phyloP scores from a whole-genome alignment of 163 green algal genomes.

The Scenedesmus sp. region DNA sequence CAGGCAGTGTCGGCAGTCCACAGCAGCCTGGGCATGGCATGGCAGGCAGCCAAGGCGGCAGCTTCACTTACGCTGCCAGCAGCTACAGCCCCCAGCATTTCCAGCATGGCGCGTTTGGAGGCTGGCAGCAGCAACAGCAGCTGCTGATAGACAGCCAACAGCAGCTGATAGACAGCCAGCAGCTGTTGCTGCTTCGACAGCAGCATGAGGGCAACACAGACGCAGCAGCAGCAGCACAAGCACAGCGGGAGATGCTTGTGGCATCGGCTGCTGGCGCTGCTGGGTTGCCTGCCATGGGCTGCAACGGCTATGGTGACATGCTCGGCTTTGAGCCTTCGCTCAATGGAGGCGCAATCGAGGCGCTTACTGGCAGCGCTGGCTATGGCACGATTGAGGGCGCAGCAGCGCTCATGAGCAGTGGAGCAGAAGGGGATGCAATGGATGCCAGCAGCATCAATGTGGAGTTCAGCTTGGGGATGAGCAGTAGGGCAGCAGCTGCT shows the following conservation, averaged over 20 bases:
- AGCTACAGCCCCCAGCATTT: constrained; percentile 43
- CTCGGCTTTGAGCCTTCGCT: neutral
- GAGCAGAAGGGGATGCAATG: neutral
- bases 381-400: neutral
- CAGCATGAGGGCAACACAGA: neutral
- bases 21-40: neutral
- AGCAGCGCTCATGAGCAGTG: constrained; percentile 1
- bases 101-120: neutral
- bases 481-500: neutral
- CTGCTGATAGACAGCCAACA: neutral
- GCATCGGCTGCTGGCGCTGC: neutral
- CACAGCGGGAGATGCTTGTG: neutral
- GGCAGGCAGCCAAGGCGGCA: neutral
- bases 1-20: neutral
- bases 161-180: neutral
- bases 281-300: neutral
- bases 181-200: neutral
- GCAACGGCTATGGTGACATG: neutral
- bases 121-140: constrained; percentile 37
- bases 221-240: neutral
- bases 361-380: neutral
- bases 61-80: constrained; percentile 31
- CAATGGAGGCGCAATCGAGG: constrained; percentile 3
- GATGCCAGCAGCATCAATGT: neutral
- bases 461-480: constrained; percentile 7